phyloP scores from a whole-genome alignment of 1,284 basidiomycete species.

The Fomitopsis betulina region DNA sequence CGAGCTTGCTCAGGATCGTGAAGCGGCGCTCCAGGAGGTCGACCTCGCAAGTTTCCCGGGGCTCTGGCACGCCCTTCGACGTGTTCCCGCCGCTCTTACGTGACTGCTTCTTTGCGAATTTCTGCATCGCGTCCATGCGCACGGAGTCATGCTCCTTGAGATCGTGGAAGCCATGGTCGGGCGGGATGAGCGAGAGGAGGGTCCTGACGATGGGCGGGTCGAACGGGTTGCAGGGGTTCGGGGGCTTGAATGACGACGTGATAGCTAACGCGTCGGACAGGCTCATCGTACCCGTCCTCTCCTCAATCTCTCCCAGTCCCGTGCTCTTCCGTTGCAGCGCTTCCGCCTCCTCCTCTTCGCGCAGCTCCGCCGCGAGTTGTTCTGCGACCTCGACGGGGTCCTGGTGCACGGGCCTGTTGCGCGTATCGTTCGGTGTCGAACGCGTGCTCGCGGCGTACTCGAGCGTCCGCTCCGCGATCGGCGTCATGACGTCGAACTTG shows the following conservation, averaged over 20 bases:
- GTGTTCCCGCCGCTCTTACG: constrained; percentile 46
- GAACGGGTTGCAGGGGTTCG: constrained; percentile 90
- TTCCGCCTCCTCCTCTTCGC: constrained; percentile 26
- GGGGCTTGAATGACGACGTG: constrained; percentile 59
- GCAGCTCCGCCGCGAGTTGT: constrained; percentile 27
- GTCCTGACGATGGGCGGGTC: constrained; percentile 63
- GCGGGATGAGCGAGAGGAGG: constrained; percentile 65
- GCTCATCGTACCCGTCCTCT: constrained; percentile 56
- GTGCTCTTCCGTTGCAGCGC: constrained; percentile 22
- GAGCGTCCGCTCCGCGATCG: constrained; percentile 88
- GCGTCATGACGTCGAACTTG: constrained; percentile 86
- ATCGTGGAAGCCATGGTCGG: constrained; percentile 67
- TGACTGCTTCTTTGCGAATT: constrained; percentile 51
- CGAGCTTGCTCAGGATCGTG: constrained; percentile 81
- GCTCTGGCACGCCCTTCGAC: constrained; percentile 35
- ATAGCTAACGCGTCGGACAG: constrained; percentile 59
- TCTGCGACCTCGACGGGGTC: constrained; percentile 48
- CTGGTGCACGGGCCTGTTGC: constrained; percentile 26
- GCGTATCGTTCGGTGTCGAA: constrained; percentile 37
- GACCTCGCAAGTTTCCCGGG: constrained; percentile 41
- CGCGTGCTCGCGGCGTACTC: constrained; percentile 77
- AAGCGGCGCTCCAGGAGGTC: constrained; percentile 59
- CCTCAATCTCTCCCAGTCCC: constrained; percentile 32
- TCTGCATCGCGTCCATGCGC: constrained; percentile 65
- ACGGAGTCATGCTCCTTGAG: constrained; percentile 48